phyloP scores from a whole-genome alignment of 805 yeast species.

The Starmera quercuum region DNA sequence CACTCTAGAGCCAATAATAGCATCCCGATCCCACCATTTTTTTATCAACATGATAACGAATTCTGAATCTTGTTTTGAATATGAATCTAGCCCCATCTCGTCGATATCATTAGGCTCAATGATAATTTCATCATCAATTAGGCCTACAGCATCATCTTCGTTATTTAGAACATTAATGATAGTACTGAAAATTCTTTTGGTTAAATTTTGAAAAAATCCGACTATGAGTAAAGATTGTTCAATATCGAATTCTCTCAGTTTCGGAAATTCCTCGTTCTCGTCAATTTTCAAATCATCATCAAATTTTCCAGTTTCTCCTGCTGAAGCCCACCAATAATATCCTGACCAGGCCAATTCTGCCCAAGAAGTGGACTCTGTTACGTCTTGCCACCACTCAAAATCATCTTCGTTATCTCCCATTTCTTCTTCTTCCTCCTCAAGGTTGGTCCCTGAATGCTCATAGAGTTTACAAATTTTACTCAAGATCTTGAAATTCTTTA shows the following conservation, averaged over 20 bases:
- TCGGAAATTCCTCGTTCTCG: constrained; percentile 17
- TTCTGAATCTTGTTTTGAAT: constrained; percentile 34
- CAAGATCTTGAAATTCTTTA: constrained; percentile 25
- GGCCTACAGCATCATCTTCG: constrained; percentile 12
- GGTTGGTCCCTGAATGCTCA: background rate
- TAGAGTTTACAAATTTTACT: constrained; percentile 11
- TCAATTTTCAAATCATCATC: constrained; percentile 34
- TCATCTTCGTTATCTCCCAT: constrained; percentile 5
- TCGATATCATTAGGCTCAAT: constrained; percentile 39
- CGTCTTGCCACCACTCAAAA: constrained; percentile 35
- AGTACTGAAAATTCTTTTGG: constrained; percentile 33
- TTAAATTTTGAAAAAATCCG: constrained; percentile 45
- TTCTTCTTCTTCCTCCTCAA: constrained; percentile 1
- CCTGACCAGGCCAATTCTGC: constrained; percentile 59
- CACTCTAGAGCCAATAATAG: constrained; percentile 31
- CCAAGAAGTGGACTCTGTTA: constrained; percentile 46
- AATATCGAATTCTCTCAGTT: constrained; percentile 13
- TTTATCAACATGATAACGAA: constrained; percentile 35
- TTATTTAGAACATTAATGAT: constrained; percentile 30
- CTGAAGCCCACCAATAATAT: constrained; percentile 82
- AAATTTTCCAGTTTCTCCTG: constrained; percentile 50
- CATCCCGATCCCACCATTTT: constrained; percentile 39
- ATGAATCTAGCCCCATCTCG: constrained; percentile 56
- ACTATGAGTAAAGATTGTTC: constrained; percentile 24
- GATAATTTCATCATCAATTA: constrained; percentile 7